Base-by-base conservation (phyloP, 228 moss, liverwort and hornwort species). In the Sphagnum fallax region DNA sequence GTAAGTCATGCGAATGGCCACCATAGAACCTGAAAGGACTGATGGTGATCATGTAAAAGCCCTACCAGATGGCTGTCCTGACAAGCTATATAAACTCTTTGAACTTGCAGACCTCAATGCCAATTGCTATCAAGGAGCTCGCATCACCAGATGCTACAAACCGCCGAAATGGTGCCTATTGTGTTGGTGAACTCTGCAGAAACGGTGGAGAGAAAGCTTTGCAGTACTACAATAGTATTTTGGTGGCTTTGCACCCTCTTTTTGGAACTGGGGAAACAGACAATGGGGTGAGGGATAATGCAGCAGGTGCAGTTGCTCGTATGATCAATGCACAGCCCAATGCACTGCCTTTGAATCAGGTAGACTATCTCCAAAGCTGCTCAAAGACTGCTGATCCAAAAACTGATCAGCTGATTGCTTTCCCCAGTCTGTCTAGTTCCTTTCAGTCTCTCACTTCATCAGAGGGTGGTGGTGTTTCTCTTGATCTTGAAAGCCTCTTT, bases 111-210 rank as follows among this genome's bases (percentile, higher is more conserved):
- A 75, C 75, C 50, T 85, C 87, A 5, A 90, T 98, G 88, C 87
- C 94, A 51, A 72, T 98, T 60, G 94, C 89, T 15, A 47, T 94
- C 49, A 94, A 85, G 81, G 98, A 98, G 65, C 77, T 98, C 60
- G 78, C 85, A 16, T 87, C 86, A 57, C 52, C 87, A 32, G 92
- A 94, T 15, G 69, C 94, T 60, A 90, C 92, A 66, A 98, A 92
- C 73, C 87, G 94, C 53, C 88, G 98, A 57, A 98, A 98, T 84
- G 98, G 89, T 64, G 98, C 98, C 4, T 98, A 91, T 74, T 98
- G 94, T 78, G 69, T 89, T 66, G 98, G 98, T 59, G 98, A 98
- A 81, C 83, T 98, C 68, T 98, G 94, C 66, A 89, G 87, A 70
- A 81, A 81, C 72, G 98, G 94, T 52, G 98, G 92, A 76, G 82